These are phyloP conservation scores for Russula olivacea DNA, from an alignment of 768 basidiomycete species.

Conservation along the genomic window DNA sequence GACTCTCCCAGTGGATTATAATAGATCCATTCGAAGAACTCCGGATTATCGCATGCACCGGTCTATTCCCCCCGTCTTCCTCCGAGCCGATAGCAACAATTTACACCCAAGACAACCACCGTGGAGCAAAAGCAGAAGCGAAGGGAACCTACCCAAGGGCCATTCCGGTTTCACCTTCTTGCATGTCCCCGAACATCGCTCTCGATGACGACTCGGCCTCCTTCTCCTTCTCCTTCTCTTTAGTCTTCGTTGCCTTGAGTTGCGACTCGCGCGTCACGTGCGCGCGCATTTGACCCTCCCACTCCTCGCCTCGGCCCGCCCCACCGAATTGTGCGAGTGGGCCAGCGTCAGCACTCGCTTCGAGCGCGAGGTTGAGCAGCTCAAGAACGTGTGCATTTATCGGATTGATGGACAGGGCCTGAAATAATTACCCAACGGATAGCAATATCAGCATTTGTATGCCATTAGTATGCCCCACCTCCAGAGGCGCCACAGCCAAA, in stretches of 20 bases:
- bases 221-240: conserved; percentile 10
- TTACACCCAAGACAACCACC: neutral
- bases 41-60: too few species aligned
- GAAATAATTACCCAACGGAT: conserved; percentile 26
- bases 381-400: conserved; percentile 79
- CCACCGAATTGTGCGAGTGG: conserved; percentile 8
- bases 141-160: neutral
- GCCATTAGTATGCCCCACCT: conserved; percentile 13
- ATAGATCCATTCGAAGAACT: too few species aligned
- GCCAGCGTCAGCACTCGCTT: conserved; percentile 30
- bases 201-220: neutral
- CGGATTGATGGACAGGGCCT: conserved; percentile 71
- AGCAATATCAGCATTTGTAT: conserved; percentile 6
- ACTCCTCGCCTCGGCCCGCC: conserved; percentile 14
- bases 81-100: neutral
- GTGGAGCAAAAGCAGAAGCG: neutral
- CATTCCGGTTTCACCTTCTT: conserved; percentile 15
- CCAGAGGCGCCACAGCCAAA: conserved; percentile 1
- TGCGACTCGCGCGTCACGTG: conserved; percentile 18
- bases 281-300: conserved; percentile 21
- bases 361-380: conserved; percentile 74
- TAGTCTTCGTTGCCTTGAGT: conserved; percentile 1
- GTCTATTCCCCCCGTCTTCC: neutral
- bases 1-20: too few species aligned
- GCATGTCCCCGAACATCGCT: conserved; percentile 11